Conservation (phyloP, 1,284 basidiomycete species). For the Boletus semigastroideus region DNA sequence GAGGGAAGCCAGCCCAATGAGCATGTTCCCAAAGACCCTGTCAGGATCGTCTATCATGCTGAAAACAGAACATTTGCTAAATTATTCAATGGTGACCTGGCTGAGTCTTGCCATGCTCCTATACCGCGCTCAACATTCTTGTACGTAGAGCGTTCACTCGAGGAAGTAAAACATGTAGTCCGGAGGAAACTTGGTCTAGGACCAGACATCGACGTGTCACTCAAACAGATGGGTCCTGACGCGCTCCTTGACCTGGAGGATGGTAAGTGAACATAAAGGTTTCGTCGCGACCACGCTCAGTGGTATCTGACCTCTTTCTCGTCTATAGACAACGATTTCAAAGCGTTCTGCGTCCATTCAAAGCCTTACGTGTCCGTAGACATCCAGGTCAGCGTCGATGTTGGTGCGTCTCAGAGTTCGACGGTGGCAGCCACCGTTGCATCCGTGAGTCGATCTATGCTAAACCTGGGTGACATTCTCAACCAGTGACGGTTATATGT, state of each 20-base stretch:
- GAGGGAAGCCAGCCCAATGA: constrained; percentile 35
- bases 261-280: constrained; percentile 42
- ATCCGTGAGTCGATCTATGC: constrained; percentile 10
- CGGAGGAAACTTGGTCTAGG: constrained; percentile 58
- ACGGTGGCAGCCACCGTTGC: not conserved
- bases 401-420: constrained; percentile 2
- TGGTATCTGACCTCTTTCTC: not conserved
- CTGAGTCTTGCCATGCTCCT: not conserved
- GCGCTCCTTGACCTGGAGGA: constrained; percentile 66
- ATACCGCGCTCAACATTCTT: constrained; percentile 1
- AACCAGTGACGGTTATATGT: not conserved
- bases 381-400: constrained; percentile 37
- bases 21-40: constrained; percentile 22
- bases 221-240: constrained; percentile 58
- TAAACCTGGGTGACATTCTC: not conserved
- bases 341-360: constrained; percentile 55
- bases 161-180: constrained; percentile 51
- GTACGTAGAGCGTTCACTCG: constrained; percentile 54
- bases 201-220: constrained; percentile 39
- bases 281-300: not conserved
- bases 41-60: constrained; percentile 58
- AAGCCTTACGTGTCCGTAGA: constrained; percentile 34
- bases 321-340: constrained; percentile 69
- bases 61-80: constrained; percentile 55
- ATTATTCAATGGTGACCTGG: constrained; percentile 56